phyloP scores from a whole-genome alignment of 2,329 filamentous ascomycete genomes.

The Trichoderma citrinoviride region DNA sequence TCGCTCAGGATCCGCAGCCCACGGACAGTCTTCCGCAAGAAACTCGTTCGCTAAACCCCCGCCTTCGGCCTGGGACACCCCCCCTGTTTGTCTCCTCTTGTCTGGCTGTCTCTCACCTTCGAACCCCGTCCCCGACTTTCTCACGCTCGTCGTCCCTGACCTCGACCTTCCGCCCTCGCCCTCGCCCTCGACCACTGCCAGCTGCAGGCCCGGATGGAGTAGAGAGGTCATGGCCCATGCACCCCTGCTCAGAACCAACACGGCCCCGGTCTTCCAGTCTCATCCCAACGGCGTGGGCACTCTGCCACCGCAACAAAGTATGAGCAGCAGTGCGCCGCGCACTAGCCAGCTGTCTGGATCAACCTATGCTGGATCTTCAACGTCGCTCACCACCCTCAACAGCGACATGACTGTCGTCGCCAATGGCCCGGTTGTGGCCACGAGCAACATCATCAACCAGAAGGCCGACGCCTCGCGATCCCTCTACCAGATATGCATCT shows the following conservation, averaged over 20 bases:
- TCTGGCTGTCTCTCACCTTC: slow-evolving; percentile 1
- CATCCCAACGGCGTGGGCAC: slow-evolving; percentile 47
- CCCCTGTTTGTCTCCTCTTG: slow-evolving; percentile 8
- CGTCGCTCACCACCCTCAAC: slow-evolving; percentile 51
- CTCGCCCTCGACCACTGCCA: slow-evolving; percentile 2
- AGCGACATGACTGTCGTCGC: slow-evolving; percentile 46
- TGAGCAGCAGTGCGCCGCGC: slow-evolving; percentile 54
- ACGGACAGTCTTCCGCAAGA: slow-evolving; percentile 18
- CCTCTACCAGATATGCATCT: slow-evolving; percentile 92
- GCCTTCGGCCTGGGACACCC: slow-evolving; percentile 1
- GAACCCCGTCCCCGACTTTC: slow-evolving; percentile 3
- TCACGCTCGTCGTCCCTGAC: slow-evolving; percentile 1
- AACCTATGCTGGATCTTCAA: slow-evolving; percentile 52
- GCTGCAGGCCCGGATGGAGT: slow-evolving; percentile 38
- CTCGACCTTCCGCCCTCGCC: not conserved
- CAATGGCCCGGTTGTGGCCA: slow-evolving; percentile 66
- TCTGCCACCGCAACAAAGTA: slow-evolving; percentile 39
- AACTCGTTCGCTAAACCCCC: slow-evolving; percentile 20
- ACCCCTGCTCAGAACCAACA: slow-evolving; percentile 58
- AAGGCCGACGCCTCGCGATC: slow-evolving; percentile 88
- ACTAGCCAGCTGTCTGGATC: slow-evolving; percentile 63
- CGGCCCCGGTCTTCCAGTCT: slow-evolving; percentile 53
- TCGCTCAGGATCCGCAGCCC: slow-evolving; percentile 17
- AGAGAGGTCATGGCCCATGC: slow-evolving; percentile 56
- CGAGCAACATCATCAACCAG: slow-evolving; percentile 95